Conservation (phyloP, 1,284 basidiomycete genomes). For the Puccinia hordei region DNA sequence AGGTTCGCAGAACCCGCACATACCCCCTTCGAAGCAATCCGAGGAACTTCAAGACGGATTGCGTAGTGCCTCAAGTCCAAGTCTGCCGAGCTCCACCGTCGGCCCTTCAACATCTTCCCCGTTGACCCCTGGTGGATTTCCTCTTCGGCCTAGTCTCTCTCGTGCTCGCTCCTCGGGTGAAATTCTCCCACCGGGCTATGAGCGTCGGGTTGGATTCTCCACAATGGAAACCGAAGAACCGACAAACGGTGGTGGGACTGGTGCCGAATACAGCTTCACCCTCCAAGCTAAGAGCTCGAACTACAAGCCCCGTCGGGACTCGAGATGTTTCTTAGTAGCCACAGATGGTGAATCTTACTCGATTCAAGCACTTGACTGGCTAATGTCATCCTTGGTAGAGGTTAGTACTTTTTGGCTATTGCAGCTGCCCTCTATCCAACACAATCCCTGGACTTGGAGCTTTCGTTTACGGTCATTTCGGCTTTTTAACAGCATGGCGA, state of each 20-base stretch:
- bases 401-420: neutral
- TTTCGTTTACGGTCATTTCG: neutral
- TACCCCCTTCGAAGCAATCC: neutral
- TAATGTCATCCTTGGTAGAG: constrained; percentile 50
- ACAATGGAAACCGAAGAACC: constrained; percentile 50
- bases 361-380: constrained; percentile 47
- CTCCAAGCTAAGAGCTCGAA: constrained; percentile 50
- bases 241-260: constrained; percentile 39
- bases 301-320: constrained; percentile 43
- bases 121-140: neutral
- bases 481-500: constrained; percentile 38
- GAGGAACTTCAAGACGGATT: neutral
- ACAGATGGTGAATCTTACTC: constrained; percentile 51
- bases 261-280: constrained; percentile 50
- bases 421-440: no score
- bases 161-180: constrained; percentile 44
- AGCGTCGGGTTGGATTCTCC: constrained; percentile 48
- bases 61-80: neutral
- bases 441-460: neutral
- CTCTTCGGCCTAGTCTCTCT: constrained; percentile 15
- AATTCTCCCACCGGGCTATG: constrained; percentile 43
- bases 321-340: constrained; percentile 45
- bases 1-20: constrained; percentile 7
- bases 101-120: neutral
- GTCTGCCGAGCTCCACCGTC: neutral